Percentiles rank a stretch among this genome's conserved stretches.
phyloP scores from a whole-genome alignment of 139 green algal species.

The Tetraselmis striata region DNA sequence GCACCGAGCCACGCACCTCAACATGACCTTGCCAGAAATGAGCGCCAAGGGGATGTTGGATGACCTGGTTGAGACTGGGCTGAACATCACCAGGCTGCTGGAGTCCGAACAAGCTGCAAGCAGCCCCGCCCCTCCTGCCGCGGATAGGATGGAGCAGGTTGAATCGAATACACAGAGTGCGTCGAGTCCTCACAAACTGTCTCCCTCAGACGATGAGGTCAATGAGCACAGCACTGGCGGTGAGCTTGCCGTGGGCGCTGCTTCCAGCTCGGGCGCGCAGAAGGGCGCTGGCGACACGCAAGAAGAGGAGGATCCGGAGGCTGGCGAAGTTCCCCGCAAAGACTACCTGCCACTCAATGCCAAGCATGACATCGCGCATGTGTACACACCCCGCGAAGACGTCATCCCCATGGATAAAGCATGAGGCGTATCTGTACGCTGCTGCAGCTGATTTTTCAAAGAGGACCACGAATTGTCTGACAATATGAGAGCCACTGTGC shows the following conservation, averaged over 20 bases:
- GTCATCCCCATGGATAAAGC: background rate
- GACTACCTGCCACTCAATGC: background rate
- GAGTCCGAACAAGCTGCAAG: background rate
- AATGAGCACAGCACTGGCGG: background rate
- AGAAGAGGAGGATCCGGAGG: background rate
- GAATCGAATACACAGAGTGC: background rate
- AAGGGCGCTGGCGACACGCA: background rate
- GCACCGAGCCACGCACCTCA: background rate
- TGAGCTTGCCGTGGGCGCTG: background rate
- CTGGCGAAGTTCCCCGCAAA: too few species aligned
- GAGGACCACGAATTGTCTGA: too few species aligned
- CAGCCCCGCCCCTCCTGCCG: too few species aligned
- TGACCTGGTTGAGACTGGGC: background rate
- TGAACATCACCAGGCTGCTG: background rate
- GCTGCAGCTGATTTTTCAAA: too few species aligned
- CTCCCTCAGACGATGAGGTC: background rate
- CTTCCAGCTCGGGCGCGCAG: background rate
- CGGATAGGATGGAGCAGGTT: background rate
- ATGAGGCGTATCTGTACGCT: background rate
- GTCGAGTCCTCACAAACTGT: too few species aligned
- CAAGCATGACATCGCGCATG: background rate
- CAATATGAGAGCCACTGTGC: too few species aligned
- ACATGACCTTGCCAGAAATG: background rate
- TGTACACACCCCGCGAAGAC: background rate
- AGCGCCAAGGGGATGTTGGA: background rate